phyloP scores from a whole-genome alignment of 805 yeast genomes.

The Metschnikowia bowlesiae region DNA sequence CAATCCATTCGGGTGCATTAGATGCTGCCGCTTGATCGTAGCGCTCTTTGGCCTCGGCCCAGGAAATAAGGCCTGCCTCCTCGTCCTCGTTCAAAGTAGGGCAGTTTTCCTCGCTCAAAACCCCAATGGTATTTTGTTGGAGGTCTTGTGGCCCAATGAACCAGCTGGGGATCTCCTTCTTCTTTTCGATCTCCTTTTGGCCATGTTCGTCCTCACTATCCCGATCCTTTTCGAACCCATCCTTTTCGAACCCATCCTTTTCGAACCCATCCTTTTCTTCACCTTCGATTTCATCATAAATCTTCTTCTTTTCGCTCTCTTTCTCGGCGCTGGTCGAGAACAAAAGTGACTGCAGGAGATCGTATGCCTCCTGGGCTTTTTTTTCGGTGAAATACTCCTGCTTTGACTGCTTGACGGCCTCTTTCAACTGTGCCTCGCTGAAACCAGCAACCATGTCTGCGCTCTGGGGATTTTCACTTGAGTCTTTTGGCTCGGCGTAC shows the following conservation, averaged over 20 bases:
- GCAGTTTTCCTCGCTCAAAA: slow-evolving; percentile 3
- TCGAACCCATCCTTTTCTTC: background rate
- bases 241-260: background rate
- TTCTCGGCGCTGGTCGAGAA: background rate
- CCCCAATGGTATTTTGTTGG: slow-evolving; percentile 6
- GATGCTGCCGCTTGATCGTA: slow-evolving; percentile 5
- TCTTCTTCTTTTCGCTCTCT: slow-evolving; percentile 23
- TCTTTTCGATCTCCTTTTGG: background rate
- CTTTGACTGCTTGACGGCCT: slow-evolving; percentile 47
- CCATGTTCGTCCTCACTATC: no score
- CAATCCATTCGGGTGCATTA: background rate
- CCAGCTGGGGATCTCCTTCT: slow-evolving; percentile 24
- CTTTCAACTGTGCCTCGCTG: slow-evolving; percentile 36
- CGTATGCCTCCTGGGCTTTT: background rate
- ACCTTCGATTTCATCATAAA: slow-evolving; percentile 5
- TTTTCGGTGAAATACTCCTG: slow-evolving; percentile 28
- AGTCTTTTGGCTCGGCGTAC: slow-evolving; percentile 15
- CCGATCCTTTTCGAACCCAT: background rate
- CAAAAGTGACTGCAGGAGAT: background rate
- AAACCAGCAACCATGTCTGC: slow-evolving; percentile 9
- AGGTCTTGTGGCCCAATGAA: slow-evolving; percentile 15
- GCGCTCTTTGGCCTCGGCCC: slow-evolving; percentile 43
- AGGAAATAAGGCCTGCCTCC: slow-evolving; percentile 47
- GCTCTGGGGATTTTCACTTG: background rate
- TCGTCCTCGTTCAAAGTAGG: slow-evolving; percentile 34